Base-by-base conservation (phyloP, 148 eudicot genomes). In the Arctostaphylos glauca region DNA sequence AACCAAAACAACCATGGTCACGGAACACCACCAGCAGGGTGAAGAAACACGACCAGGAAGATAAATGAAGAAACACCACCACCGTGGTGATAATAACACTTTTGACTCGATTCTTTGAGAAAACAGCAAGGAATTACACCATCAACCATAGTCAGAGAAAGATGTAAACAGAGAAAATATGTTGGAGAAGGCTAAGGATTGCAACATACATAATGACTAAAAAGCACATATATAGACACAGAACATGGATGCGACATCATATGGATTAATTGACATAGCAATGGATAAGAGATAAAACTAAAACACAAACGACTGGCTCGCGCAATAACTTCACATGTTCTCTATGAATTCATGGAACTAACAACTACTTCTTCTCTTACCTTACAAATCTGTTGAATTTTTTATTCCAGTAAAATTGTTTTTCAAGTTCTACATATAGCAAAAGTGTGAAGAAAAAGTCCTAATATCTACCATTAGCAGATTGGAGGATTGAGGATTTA, bases 1-100 rank as follows among this genome's bases (percentile, higher is more conserved):
- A 81, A 76, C 76, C 49, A 21, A 66, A 46, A 53, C 78, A 60
- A 44, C n/a, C n/a, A n/a, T n/a, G n/a, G n/a, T n/a, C n/a, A n/a
- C n/a, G n/a, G n/a, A n/a, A n/a, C n/a, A n/a, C n/a, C n/a, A n/a
- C n/a, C n/a, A n/a, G n/a, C n/a, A n/a, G n/a, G n/a, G n/a, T n/a
- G n/a, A n/a, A 21, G 10, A 25, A 4, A 66, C 3, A 66, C 49
- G 25, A 18, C 52, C 18, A 4, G 59, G 70, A 48, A 49, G 46
- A 78, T 31, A 9, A 76, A 76, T 23, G 10, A 50, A 47, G 48
- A 80, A 46, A 64, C 44, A 48, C 46, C 49, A 59, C 81, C 80
- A 55, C 70, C 47, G 3, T n/a, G 8, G 19, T 58, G 47, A 56
- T 18, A 56, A 13, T 10, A n/a, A 25, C 14, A 38, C 10, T 74